phyloP scores from a whole-genome alignment of 1,284 basidiomycete species.

The Peniophora sp. region DNA sequence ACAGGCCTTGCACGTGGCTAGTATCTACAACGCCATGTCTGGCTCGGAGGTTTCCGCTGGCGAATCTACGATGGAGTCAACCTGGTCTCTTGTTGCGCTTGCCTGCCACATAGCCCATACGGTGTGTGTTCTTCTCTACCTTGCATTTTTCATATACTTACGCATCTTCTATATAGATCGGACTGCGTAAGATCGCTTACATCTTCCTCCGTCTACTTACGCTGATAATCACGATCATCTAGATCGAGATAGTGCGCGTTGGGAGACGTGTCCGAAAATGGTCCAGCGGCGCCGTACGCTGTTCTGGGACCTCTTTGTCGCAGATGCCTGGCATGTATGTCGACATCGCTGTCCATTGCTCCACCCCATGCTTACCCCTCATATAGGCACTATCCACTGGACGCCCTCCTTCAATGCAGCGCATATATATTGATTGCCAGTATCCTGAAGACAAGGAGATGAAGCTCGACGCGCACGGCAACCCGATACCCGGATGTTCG shows the following conservation, averaged over 20 bases:
- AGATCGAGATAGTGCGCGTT: slow-evolving; percentile 37
- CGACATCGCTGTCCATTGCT: not conserved
- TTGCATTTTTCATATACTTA: not conserved
- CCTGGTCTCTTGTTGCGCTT: slow-evolving; percentile 18
- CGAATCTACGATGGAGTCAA: slow-evolving; percentile 17
- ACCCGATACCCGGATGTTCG: slow-evolving; percentile 34
- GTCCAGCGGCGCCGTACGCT: slow-evolving; percentile 31
- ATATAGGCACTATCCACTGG: slow-evolving; percentile 25
- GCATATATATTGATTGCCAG: slow-evolving; percentile 49
- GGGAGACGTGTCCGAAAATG: slow-evolving; percentile 28
- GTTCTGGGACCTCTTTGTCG: slow-evolving; percentile 35
- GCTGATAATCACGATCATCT: not conserved
- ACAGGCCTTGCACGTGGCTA: slow-evolving; percentile 19
- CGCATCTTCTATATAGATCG: slow-evolving; percentile 13
- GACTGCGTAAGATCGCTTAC: slow-evolving; percentile 16
- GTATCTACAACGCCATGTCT: slow-evolving; percentile 17
- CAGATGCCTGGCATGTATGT: slow-evolving; percentile 28
- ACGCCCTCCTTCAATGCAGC: slow-evolving; percentile 53
- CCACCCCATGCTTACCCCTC: not conserved
- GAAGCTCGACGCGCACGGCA: slow-evolving; percentile 19
- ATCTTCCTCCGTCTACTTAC: no score
- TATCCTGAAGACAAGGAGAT: slow-evolving; percentile 36
- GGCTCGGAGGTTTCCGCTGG: slow-evolving; percentile 12
- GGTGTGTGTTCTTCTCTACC: slow-evolving; percentile 9
- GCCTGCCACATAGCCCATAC: slow-evolving; percentile 17